Evolutionary conservation across 1,284 basidiomycete genomes (phyloP).

Genomic region (Trichosporon sp.): DNA sequence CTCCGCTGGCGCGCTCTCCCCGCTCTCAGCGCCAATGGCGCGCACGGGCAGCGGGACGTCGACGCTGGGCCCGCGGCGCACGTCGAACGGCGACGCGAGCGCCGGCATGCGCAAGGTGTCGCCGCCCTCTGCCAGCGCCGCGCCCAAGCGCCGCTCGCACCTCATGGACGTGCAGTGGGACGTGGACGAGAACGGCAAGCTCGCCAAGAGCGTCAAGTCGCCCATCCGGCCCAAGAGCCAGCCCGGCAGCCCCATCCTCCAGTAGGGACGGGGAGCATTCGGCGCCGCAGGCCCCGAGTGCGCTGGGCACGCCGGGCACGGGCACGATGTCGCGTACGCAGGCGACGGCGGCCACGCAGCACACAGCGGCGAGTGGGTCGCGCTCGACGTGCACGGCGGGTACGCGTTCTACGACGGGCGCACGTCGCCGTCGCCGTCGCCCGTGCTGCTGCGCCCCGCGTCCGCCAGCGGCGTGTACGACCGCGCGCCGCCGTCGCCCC

Average conservation of each 20-base stretch:
- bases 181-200: constrained; percentile 36
- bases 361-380: no score
- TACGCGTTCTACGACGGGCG: no score
- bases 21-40: background rate
- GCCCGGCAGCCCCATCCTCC: background rate
- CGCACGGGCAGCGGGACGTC: background rate
- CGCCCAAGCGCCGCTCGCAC: constrained; percentile 13
- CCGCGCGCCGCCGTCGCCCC: no score
- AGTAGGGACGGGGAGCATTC: constrained; percentile 2
- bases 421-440: no score
- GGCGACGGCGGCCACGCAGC: no score
- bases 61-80: background rate
- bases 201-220: constrained; percentile 10
- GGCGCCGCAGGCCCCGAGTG: no score
- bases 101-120: constrained; percentile 5
- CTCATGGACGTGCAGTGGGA: constrained; percentile 42
- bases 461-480: no score
- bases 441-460: no score
- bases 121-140: constrained; percentile 24
- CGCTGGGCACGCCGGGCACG: no score
- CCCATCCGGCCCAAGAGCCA: background rate
- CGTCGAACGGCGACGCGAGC: background rate
- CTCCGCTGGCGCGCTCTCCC: background rate
- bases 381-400: no score
- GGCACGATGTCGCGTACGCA: no score